phyloP scores from a whole-genome alignment of 495 filamentous ascomycete genomes.

The Umbilicaria muhlenbergii region DNA sequence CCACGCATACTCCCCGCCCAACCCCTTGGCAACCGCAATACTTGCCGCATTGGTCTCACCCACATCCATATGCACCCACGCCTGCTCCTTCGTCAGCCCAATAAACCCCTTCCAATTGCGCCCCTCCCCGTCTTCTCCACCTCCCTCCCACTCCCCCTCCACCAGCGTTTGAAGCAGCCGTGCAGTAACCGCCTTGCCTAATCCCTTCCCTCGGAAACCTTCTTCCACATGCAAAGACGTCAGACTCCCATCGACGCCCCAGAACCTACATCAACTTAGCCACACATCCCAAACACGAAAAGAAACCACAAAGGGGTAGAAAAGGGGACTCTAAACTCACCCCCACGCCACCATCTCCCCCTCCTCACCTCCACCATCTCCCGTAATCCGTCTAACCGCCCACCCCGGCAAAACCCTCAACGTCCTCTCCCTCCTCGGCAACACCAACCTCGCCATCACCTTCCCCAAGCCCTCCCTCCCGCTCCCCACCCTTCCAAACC shows the following conservation, averaged over 20 bases:
- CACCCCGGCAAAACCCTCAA: too few species aligned
- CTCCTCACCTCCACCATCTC: background rate
- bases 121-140: conserved; percentile 12
- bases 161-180: conserved; percentile 13
- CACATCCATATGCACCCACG: conserved; percentile 34
- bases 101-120: conserved; percentile 2
- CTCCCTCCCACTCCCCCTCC: conserved; percentile 2
- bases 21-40: conserved; percentile 32
- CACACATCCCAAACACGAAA: conserved; percentile 4
- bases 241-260: conserved; percentile 30
- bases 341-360: conserved; percentile 9
- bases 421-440: too few species aligned
- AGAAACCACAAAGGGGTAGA: background rate
- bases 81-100: conserved; percentile 10
- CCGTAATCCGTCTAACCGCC: too few species aligned
- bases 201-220: conserved; percentile 28
- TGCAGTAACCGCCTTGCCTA: conserved; percentile 24
- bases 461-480: background rate
- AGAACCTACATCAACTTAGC: conserved; percentile 13
- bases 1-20: conserved; percentile 26
- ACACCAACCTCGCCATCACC: too few species aligned
- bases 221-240: conserved; percentile 33
- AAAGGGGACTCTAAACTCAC: conserved; percentile 7
- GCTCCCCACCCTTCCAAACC: conserved; percentile 11
- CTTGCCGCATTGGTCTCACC: conserved; percentile 28